Evolutionary conservation across 768 basidiomycete species (phyloP).

Genomic region (Austroboletus eburneus): DNA sequence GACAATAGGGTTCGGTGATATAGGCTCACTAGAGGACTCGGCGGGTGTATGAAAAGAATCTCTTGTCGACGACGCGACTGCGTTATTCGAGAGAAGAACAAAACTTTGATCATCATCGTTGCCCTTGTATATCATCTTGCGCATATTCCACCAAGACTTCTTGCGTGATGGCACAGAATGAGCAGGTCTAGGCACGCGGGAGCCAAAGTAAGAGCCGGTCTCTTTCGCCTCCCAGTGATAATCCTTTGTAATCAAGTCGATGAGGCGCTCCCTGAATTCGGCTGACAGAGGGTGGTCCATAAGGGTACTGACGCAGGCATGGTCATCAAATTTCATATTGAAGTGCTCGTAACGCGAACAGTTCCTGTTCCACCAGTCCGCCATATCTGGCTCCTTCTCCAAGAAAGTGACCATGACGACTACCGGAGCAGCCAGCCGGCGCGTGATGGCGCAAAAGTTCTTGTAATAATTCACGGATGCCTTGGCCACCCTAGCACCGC

Average conservation of each 20-base stretch:
- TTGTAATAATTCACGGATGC: slow-evolving; percentile 30
- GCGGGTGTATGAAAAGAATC: slow-evolving; percentile 9
- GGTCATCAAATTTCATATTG: slow-evolving; percentile 31
- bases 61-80: neutral
- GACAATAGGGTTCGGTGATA: slow-evolving; percentile 7
- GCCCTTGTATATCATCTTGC: neutral
- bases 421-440: slow-evolving; percentile 34
- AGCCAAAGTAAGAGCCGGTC: slow-evolving; percentile 11
- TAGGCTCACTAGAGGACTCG: slow-evolving; percentile 7
- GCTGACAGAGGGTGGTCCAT: neutral
- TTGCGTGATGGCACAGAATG: neutral
- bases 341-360: slow-evolving; percentile 17
- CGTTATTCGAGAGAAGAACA: neutral
- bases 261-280: slow-evolving; percentile 15
- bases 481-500: slow-evolving; percentile 31
- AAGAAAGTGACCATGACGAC: slow-evolving; percentile 35
- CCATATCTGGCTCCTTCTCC: slow-evolving; percentile 28
- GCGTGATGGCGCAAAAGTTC: slow-evolving; percentile 34
- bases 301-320: slow-evolving; percentile 37
- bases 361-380: slow-evolving; percentile 32
- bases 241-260: slow-evolving; percentile 9
- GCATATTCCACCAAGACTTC: neutral
- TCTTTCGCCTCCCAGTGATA: slow-evolving; percentile 8
- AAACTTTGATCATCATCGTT: neutral
- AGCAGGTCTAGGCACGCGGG: neutral